Base-by-base conservation (phyloP, 495 filamentous ascomycete genomes). In the Aspergillus bertholletiae region DNA sequence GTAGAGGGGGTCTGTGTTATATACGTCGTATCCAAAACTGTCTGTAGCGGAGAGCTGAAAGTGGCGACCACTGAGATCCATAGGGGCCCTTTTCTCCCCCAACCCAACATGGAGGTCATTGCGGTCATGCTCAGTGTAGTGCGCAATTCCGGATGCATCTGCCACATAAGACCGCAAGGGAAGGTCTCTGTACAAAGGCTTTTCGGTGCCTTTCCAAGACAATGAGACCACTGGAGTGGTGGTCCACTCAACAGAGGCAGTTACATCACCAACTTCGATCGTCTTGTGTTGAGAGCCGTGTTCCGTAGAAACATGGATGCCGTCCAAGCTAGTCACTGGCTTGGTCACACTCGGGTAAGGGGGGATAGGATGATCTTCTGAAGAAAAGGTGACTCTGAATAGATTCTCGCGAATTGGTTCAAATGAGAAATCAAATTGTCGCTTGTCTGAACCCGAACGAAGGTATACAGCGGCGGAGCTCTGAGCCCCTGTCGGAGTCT, bases 1-100 rank as follows among this genome's bases (percentile, higher is more conserved):
- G 74, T 89, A 89, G 45, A 89, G 72, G 13, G 86, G 85, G 64
- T 89, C 86, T 40, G 84, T 83, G 18, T 81, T 79, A 63, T 87
- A 84, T 22, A 82, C 78, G 59, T 89, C 85, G 66, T 89, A 89
- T 18, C 84, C 82, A 54, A 87, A 88, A 46, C 77, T 84, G 65
- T 89, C 86, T 20, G 82, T 87, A 8, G 84, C 84, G 4, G 83
- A 80, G 46, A 89, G 75, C 35, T 75, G 76, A 66, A 88, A 88
- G 51, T 80, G 74, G 3, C 86, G 81, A 40, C 82, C 82, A 7
- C 74, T 81, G n/a, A 89, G 75, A 59, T 89, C 78, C 83, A 89
- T 87, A 0, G 86, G 86, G 1, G 83, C 84, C 18, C 81, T 71
- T 64, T 88, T 88, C 66, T 89, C 86, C 7, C 86, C 85, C 2